A percentile compares a stretch with the other conserved stretches of the same genome.
These are phyloP conservation scores for Scopulariopsis brevicaulis DNA, from an alignment of 2,329 filamentous ascomycete species.

Conservation along the genomic window DNA sequence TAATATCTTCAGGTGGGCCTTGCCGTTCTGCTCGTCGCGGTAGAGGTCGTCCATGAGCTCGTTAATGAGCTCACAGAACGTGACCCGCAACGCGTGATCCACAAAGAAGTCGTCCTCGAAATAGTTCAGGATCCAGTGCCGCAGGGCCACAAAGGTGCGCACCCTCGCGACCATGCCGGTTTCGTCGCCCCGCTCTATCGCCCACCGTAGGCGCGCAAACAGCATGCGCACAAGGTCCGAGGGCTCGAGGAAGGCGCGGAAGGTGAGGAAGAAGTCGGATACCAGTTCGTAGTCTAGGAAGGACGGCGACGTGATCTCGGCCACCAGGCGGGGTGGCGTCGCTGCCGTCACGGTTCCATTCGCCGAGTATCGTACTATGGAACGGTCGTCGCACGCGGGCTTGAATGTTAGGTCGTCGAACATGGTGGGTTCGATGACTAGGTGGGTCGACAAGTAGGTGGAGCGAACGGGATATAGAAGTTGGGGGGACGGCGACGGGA, in stretches of 20 bases:
- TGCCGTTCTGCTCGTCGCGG: constrained; percentile 28
- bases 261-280: constrained; percentile 96
- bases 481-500: constrained; percentile 19
- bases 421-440: constrained; percentile 58
- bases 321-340: constrained; percentile 80
- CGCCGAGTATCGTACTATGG: constrained; percentile 70
- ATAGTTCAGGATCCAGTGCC: constrained; percentile 98
- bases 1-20: constrained; percentile 67
- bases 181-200: constrained; percentile 67
- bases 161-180: constrained; percentile 90
- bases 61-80: constrained; percentile 77
- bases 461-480: constrained; percentile 15
- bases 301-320: constrained; percentile 90
- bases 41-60: constrained; percentile 45
- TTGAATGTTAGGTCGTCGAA: constrained; percentile 74
- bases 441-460: constrained; percentile 35
- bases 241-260: constrained; percentile 72
- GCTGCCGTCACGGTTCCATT: constrained; percentile 74
- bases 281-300: constrained; percentile 96
- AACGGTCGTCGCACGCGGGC: constrained; percentile 64
- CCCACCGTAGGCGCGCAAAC: constrained; percentile 78
- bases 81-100: constrained; percentile 59
- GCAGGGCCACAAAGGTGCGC: constrained; percentile 84
- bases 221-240: constrained; percentile 72
- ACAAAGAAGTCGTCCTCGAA: constrained; percentile 88